Evolutionary conservation across 2,329 filamentous ascomycete genomes (phyloP), one percentile per base, ranked within the genome.

Genomic region (Ophiobolus disseminans): DNA sequence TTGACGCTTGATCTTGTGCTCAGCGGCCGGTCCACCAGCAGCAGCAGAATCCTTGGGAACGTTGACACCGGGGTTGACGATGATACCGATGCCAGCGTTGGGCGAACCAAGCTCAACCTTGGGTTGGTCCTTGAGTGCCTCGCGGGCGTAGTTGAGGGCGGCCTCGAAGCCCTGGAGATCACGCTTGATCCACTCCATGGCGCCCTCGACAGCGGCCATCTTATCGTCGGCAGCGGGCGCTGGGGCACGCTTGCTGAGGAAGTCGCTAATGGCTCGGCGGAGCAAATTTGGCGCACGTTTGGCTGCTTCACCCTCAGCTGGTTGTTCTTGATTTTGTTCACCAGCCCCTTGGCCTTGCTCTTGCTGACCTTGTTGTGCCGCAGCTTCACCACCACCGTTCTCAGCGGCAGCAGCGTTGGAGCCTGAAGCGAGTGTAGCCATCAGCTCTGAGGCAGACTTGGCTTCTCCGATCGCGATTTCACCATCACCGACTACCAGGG

Each of bases 401-500:
- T 59, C 67, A 17, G 71, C 75, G 25, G 48, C 62, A 19, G 57
- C 55, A 21, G 37, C 62, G 17, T 59, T 66, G 19, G 70, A 74
- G 17, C 76, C 76, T 13, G 75, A 75, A 28, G 76, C 69, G 32
- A 79, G 71, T 9, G 77, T 75, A 30, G 75, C 69, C 70, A 80
- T 76, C 54, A 79, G 55, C 45, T 72, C 66, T 26, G 70, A 72
- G 13, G 74, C 76, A 50, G 67, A 69, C 65, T 72, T 69, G 40
- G 70, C 73, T 3, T 70, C 74, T 50, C 73, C 75, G 43, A 80
- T 76, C 40, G 76, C 77, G 48, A 80, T 80, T 65, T 78, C 78
- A 69, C 78, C 78, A 73, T 80, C 78, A 78, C 78, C 78, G 70
- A 80, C 78, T 70, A 80, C 78, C 71, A 80, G 59, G 57, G 78